Evolutionary conservation across 306 rosid genomes (phyloP).

Genomic region (Quercus wislizeni): DNA sequence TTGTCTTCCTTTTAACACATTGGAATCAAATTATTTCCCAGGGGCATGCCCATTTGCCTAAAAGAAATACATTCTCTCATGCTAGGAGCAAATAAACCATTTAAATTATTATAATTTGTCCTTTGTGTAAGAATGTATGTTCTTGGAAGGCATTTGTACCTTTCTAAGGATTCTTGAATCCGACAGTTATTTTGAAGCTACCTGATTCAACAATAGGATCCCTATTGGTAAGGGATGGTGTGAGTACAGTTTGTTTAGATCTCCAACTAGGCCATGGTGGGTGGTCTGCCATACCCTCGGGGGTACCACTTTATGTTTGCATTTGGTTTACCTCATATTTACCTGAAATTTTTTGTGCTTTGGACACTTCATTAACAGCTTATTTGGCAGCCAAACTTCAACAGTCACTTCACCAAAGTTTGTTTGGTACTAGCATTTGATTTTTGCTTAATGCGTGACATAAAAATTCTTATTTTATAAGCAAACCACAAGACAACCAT

Average conservation of each 20-base stretch:
- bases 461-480: constrained; percentile 15
- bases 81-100: too few species aligned
- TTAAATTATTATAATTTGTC: too few species aligned
- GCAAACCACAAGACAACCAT: constrained; percentile 40
- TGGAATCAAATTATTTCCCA: too few species aligned
- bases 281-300: constrained; percentile 31
- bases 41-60: too few species aligned
- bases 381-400: constrained; percentile 65
- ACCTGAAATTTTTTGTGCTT: neutral
- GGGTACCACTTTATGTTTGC: constrained; percentile 20
- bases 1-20: too few species aligned
- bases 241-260: neutral
- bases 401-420: constrained; percentile 33
- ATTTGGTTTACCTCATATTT: constrained; percentile 24
- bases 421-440: constrained; percentile 25
- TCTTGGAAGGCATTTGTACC: neutral
- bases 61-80: accelerated
- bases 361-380: neutral
- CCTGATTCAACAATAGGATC: neutral
- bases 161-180: neutral
- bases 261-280: constrained; percentile 31
- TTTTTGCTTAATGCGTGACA: constrained; percentile 13
- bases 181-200: too few species aligned
- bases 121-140: neutral
- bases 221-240: neutral